Base-by-base conservation (phyloP, 1,139 yeast genomes). In the Kluyveromyces marxianus region DNA sequence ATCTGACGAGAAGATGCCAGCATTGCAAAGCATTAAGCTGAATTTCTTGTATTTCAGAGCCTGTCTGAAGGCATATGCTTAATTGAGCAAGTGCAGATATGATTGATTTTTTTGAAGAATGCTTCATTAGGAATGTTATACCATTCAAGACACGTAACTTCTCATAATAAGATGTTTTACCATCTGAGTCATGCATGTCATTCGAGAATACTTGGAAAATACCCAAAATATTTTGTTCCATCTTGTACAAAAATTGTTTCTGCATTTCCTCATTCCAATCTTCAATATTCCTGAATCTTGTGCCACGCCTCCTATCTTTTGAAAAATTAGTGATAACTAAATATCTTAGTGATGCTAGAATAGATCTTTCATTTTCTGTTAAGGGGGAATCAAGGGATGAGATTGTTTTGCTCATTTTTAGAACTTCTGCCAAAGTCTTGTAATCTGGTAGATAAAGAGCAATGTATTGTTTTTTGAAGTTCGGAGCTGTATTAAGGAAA, bases 81-180 rank as follows among this genome's bases (percentile, higher is more conserved):
- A 94, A 76, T 60, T 92, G 98, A 0, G 97, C 96, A 33, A 90
- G 69, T 0, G 95, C 92, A 3, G 88, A 76, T 2, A 84, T 78
- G 21, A 87, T 77, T 1, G 83, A 75, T 3, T 72, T 62, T 4
- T 81, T 79, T 29, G 85, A 72, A n/a, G 80, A 72, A 46, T 57
- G 51, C 43, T 73, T 71, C 25, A 87, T 78, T 35, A 90, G 67
- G 52, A 83, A 79, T 39, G 81, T 78, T 35, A 92, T 75, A 0
- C 96, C 96, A 45, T 78, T 70, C 6, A 92, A 72, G 1, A 95
- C 84, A 39, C 80, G 75, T 1, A 82, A 68, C 58, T 87, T 87
- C 47, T 86, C 90, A 45, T 81, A 70, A 54, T 76, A 81, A 0
- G 95, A 86, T 37, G 81, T 80, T 42, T 76, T 73, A 1, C 92